Base-by-base conservation (phyloP, 179 eudicot genomes). In the Beta lomatogona region DNA sequence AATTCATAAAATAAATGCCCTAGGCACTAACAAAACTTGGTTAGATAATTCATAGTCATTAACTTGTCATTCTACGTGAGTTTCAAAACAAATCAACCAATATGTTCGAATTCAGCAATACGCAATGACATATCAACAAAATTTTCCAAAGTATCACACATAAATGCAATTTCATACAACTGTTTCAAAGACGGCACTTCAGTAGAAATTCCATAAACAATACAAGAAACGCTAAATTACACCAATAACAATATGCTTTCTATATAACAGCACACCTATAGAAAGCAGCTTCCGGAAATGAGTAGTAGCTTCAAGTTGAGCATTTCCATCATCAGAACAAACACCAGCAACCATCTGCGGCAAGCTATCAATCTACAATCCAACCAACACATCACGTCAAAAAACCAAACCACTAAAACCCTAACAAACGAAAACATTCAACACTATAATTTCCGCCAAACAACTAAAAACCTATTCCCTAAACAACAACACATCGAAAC, bases 261-360 rank as follows among this genome's bases (percentile, higher is more conserved):
- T 1, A 21, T 8, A 64, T 22, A 64, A 64, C 16, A 66, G 25
- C 52, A 52, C 77, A 85, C 87, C 87, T 78, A 81, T 82, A 4
- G 85, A 81, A 61, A 85, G 87, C 61, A 85, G 80, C 82, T 85
- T 82, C n/a, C 85, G 77, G 74, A 82, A 81, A 16, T 75, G 82
- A 74, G 82, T 82, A 52, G 87, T 82, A 0, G 82, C 68, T 58
- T 81, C 84, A 13, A 85, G 85, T 45, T 79, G 87, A 44, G 84
- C 85, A 74, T 3, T 54, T 13, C 73, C 67, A 69, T 78, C 82
- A 25, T 85, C 85, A 9, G 85, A 85, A 48, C 61, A 69, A 6
- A 85, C 80, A 50, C 77, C 80, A 82, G 82, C 82, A 59, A 85
- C 85, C 87, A 85, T 74, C 70, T 79, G 76, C 22, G 83, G 87